Evolutionary conservation across 306 rosid species (phyloP).

Genomic region (Glycyrrhiza uralensis): DNA sequence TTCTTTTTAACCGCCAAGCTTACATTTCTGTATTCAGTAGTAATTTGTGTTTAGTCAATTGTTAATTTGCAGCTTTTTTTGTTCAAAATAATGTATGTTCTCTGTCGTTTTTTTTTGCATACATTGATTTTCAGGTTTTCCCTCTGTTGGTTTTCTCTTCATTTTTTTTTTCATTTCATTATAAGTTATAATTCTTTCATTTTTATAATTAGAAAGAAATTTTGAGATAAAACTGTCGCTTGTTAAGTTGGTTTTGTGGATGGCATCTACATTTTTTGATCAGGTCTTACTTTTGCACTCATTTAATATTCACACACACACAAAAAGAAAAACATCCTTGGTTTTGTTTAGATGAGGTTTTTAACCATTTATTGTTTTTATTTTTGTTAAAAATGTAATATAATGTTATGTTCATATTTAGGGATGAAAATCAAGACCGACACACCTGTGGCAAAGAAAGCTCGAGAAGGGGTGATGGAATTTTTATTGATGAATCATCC

Average conservation of each 20-base stretch:
- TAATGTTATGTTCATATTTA: slow-evolving; percentile 26
- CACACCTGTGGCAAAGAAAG: slow-evolving; percentile 96
- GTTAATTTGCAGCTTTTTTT: background rate
- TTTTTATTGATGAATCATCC: slow-evolving; percentile 99
- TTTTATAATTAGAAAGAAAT: background rate
- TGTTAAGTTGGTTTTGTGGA: background rate
- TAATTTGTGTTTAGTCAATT: background rate
- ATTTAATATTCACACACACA: background rate
- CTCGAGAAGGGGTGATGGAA: slow-evolving; percentile 99
- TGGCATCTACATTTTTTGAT: background rate
- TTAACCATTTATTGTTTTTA: background rate
- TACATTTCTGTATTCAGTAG: background rate
- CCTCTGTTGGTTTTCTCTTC: background rate
- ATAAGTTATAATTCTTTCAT: too few relatives aligned
- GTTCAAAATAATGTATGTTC: background rate
- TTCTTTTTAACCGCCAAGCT: background rate
- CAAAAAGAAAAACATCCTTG: background rate
- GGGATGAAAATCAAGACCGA: slow-evolving; percentile 99
- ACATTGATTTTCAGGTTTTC: background rate
- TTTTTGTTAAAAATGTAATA: slow-evolving; percentile 21
- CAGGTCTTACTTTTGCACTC: background rate
- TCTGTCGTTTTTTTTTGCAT: background rate
- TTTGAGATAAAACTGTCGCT: background rate
- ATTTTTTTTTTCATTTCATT: background rate
- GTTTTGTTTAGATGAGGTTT: slow-evolving; percentile 5